Evolutionary conservation across 257 asterid genomes (phyloP), one percentile per base, ranked within the genome.

Genomic region (Cynanchum wilfordii): DNA sequence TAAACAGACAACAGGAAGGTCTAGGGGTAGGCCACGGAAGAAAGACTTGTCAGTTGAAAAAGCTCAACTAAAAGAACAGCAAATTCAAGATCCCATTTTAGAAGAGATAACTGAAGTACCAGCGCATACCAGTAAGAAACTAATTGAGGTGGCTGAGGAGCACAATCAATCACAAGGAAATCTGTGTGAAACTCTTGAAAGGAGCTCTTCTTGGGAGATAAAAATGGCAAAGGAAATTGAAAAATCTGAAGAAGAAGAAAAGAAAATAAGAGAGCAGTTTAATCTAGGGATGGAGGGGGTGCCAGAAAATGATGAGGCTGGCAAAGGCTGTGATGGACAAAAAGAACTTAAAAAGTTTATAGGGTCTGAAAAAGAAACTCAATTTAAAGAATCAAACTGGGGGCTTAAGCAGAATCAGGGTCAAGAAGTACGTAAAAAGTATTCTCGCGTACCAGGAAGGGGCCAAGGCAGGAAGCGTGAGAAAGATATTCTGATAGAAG

Each of bases 11-110:
- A 45, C 29, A 51, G 73, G 69, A 69, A 70, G 69, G 71, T 11
- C 22, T 54, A 45, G 50, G 69, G 42, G 72, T 51, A 69, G 79
- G 78, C 79, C 50, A 1, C 27, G 59, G 10, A 60, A 64, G 69
- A 74, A 78, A 62, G 72, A 65, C 19, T 47, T 40, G 62, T 33
- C 16, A 22, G 72, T 52, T 30, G 59, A 50, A 50, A 40, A 59
- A 68, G 40, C 12, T 56, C 55, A 65, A 27, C 44, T 36, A 57
- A 69, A 66, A 20, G 64, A 36, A 72, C 66, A 19, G 62, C 6
- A 20, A 29, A 20, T n/a, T 52, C 74, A 56, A 44, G 52, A 68
- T 22, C 12, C 45, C 4, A 7, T 24, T 13, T 27, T 38, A 36
- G 71, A 59, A n/a, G 67, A 64, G 70, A 17, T 11, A 42, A 44